Base-by-base conservation (phyloP, 768 basidiomycete species). In the Rhodosporidiobolus odoratus region DNA sequence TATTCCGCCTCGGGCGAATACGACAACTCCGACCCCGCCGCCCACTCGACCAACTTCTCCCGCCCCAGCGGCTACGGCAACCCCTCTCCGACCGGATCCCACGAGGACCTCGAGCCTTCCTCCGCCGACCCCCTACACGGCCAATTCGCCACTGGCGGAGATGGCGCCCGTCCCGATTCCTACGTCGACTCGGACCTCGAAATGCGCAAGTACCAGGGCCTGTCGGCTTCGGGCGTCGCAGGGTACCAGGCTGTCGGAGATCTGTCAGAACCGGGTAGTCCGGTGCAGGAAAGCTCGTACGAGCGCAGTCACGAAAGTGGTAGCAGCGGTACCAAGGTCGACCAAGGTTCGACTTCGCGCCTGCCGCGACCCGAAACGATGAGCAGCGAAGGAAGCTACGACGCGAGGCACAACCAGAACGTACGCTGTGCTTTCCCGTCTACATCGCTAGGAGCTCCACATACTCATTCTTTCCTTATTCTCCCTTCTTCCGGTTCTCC, bases 191-290 rank as follows among this genome's bases (percentile, higher is more conserved):
- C 72, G 25, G 72, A 73, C 50, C 68, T 67, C 58, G 72, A 73
- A 68, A 69, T 69, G 68, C 72, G 72, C 68, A 69, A 73, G 68
- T 69, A 73, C 61, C 73, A 74, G 50, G 73, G 73, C 32, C 54
- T 74, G 27, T 70, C 69, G 23, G 73, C 69, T 1, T 68, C 69
- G 47, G 69, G 69, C 53, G 73, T 74, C 53, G 48, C 52, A 27
- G 73, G 73, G 10, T 74, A 74, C 73, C 34, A 23, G 50, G 69
- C 73, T 48, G 73, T 74, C 48, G 69, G 73, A 38, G 73, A 74
- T 34, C 47, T 38, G 15, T 71, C 69, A 5, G 73, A 74, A 45
- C 73, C 73, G 2, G 73, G 73, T 10, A 62, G 59, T 23, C 73
- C 73, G 25, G 54, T 64, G 8, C 47, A 68, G 16, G 66, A 69